These are phyloP conservation scores for Cynara cardunculus DNA, from an alignment of 129 eudicot genomes.

Conservation along the genomic window DNA sequence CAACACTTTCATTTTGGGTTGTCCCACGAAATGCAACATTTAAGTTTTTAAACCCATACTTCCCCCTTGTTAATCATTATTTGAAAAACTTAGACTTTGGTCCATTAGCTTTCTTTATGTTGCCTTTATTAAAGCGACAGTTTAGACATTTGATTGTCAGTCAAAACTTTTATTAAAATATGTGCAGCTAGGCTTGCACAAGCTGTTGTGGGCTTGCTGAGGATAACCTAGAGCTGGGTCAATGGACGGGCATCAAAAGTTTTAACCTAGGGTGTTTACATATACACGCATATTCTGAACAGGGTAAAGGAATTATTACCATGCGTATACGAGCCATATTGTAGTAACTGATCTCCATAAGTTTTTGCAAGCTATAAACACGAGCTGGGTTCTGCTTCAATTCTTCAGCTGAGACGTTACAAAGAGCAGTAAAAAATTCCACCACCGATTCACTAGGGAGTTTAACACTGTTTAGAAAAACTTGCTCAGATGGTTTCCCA, in stretches of 20 bases:
- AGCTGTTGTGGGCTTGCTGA: not conserved
- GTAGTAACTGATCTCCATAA: constrained; percentile 89
- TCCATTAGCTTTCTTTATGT: not conserved
- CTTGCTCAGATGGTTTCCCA: constrained; percentile 80
- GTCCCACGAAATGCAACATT: not conserved
- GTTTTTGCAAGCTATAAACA: constrained; percentile 86
- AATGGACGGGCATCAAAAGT: not conserved
- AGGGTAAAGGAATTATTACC: constrained; percentile 47
- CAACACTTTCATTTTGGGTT: not conserved
- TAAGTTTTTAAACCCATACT: not conserved
- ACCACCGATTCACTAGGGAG: constrained; percentile 90
- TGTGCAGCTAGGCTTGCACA: not conserved
- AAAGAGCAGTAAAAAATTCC: constrained; percentile 82
- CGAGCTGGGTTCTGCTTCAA: constrained; percentile 82
- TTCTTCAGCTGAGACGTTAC: constrained; percentile 81
- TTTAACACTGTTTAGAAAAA: constrained; percentile 71
- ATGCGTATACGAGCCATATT: constrained; percentile 97
- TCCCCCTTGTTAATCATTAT: not conserved
- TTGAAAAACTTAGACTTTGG: not conserved
- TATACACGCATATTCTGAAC: not conserved
- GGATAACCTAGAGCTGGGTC: not conserved
- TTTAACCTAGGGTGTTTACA: not conserved
- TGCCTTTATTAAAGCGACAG: not conserved
- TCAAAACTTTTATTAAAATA: not conserved
- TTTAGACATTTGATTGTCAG: not conserved